phyloP scores from a whole-genome alignment of 495 filamentous ascomycete species.

The Corynascus novoguineensis region DNA sequence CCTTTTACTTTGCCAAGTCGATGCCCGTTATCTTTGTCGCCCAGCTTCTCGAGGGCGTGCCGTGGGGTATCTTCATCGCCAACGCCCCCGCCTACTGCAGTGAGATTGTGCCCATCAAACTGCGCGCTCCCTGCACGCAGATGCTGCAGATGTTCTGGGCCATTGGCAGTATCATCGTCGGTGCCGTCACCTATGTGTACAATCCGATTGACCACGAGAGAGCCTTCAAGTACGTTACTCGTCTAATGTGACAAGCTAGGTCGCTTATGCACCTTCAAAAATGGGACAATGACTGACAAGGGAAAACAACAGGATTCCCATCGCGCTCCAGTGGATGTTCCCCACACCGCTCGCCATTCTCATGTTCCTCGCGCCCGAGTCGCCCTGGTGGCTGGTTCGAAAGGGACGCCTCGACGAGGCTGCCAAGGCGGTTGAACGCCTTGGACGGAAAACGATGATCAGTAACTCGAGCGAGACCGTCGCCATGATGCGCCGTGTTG shows the following conservation, averaged over 20 bases:
- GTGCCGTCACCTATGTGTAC: background rate
- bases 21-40: background rate
- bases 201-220: background rate
- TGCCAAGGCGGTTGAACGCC: background rate
- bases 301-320: background rate
- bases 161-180: background rate
- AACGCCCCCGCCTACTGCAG: background rate
- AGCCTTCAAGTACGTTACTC: background rate
- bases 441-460: background rate
- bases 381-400: background rate
- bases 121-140: background rate
- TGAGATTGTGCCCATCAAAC: background rate
- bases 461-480: background rate
- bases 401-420: background rate
- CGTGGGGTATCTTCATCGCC: background rate
- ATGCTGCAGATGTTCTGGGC: slow-evolving; percentile 1
- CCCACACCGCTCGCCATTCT: background rate
- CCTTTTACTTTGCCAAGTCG: background rate
- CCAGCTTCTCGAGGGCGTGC: background rate
- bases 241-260: too few species aligned
- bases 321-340: background rate
- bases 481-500: background rate
- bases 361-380: background rate
- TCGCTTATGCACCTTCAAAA: background rate
- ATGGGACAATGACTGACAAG: background rate